A percentile compares a stretch with the other conserved stretches of the same genome.
Evolutionary conservation across 306 rosid genomes (phyloP).

Genomic region (Phaseolus lunatus): DNA sequence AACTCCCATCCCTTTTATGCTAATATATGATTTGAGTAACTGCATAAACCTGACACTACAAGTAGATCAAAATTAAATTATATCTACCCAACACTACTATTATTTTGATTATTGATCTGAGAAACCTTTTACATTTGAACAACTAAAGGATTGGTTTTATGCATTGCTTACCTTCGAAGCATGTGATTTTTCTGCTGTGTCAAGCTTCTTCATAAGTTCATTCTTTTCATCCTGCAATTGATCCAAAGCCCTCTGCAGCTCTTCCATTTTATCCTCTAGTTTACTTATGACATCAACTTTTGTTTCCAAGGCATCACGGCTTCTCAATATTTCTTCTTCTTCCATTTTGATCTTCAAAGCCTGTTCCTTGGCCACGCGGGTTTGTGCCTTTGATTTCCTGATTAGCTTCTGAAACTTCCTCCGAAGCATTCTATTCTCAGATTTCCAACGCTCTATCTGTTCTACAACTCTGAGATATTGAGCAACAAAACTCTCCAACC

Average conservation of each 20-base stretch:
- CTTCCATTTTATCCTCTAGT: constrained; percentile 56
- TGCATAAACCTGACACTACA: background rate
- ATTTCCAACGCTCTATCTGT: constrained; percentile 58
- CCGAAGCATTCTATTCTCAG: constrained; percentile 57
- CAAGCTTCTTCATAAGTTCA: constrained; percentile 55
- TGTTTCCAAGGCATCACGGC: constrained; percentile 49
- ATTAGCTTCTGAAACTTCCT: constrained; percentile 56
- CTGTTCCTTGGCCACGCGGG: constrained; percentile 49
- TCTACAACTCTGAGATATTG: constrained; percentile 53
- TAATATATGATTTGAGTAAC: background rate
- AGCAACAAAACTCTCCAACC: constrained; percentile 47
- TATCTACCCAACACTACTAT: background rate
- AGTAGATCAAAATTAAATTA: background rate
- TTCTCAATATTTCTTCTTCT: constrained; percentile 57
- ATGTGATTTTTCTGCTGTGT: constrained; percentile 52
- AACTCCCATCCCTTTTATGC: background rate
- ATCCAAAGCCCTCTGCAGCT: constrained; percentile 51
- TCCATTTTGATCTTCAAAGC: constrained; percentile 52
- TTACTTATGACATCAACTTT: constrained; percentile 41
- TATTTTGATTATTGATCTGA: background rate
- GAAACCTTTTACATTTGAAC: background rate
- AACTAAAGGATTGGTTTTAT: background rate
- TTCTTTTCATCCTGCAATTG: constrained; percentile 60
- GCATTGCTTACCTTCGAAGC: constrained; percentile 57
- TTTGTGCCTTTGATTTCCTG: constrained; percentile 60